Evolutionary conservation across 306 rosid species (phyloP).

Genomic region (Mucuna pruriens): DNA sequence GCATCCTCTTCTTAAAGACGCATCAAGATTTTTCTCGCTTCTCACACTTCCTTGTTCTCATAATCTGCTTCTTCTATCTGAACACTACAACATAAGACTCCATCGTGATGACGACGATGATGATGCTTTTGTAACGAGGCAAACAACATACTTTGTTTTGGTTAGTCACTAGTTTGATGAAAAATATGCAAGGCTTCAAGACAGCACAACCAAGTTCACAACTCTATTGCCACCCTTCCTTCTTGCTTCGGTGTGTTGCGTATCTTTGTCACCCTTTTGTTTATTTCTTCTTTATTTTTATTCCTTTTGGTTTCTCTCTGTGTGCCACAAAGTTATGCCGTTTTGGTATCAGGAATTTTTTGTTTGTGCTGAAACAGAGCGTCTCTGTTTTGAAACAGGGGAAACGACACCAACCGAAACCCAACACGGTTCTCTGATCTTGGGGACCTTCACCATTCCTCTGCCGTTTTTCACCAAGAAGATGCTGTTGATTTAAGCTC

Average conservation of each 20-base stretch:
- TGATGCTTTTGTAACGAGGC: conserved; percentile 24
- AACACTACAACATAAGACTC: neutral
- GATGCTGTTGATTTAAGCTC: conserved; percentile 83
- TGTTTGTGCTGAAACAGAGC: neutral
- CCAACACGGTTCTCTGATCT: conserved; percentile 61
- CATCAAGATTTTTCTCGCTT: conserved; percentile 52
- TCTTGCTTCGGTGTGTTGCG: conserved; percentile 58
- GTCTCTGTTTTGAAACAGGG: conserved; percentile 66
- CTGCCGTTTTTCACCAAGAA: conserved; percentile 61
- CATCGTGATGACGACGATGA: neutral
- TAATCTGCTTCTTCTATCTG: conserved; percentile 28
- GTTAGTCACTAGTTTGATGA: neutral
- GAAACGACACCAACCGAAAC: conserved; percentile 53
- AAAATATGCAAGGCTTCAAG: conserved; percentile 76
- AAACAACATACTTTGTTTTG: neutral
- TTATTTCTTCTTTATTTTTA: neutral
- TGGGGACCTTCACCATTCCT: conserved; percentile 74
- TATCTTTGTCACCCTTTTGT: neutral
- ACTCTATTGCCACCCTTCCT: conserved; percentile 61
- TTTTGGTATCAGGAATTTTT: neutral
- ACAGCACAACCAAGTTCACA: conserved; percentile 57
- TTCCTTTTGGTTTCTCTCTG: neutral
- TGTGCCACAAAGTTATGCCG: neutral
- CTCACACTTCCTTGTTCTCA: neutral
- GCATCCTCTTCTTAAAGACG: conserved; percentile 61